phyloP scores from a whole-genome alignment of 1,284 basidiomycete genomes.

The Ganoderma resinaceum region DNA sequence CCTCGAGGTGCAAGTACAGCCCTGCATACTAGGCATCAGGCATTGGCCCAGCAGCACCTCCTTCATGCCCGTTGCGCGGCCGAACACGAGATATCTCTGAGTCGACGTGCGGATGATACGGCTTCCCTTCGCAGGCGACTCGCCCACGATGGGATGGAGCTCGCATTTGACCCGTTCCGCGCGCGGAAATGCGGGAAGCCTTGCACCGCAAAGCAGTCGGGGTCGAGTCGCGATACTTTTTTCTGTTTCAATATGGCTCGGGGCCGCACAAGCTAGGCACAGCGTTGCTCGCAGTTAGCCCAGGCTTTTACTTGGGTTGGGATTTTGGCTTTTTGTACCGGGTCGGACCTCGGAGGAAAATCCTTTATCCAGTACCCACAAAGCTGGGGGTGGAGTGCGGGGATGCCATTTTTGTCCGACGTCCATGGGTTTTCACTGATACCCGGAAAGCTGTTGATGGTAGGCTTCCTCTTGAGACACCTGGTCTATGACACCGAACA shows the following conservation, averaged over 20 bases:
- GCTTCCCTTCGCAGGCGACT: background rate
- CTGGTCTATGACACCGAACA: background rate
- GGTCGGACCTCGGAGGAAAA: background rate
- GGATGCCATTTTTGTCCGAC: background rate
- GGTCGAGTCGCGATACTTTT: background rate
- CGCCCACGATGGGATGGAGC: background rate
- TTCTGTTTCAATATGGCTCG: background rate
- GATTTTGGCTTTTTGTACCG: background rate
- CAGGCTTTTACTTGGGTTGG: background rate
- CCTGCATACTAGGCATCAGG: background rate
- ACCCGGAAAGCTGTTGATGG: background rate
- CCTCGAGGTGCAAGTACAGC: background rate
- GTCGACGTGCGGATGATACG: background rate
- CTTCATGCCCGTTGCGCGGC: background rate
- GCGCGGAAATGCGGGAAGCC: background rate
- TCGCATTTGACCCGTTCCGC: background rate
- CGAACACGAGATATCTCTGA: background rate
- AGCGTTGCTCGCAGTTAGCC: background rate
- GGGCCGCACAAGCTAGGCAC: background rate
- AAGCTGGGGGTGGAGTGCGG: background rate
- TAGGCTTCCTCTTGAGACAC: background rate
- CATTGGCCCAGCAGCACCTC: background rate
- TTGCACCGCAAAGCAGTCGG: background rate
- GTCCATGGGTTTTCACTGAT: background rate
- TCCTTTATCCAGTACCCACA: background rate